phyloP scores from a whole-genome alignment of 345 rosid genomes.

The Garcia nutans region DNA sequence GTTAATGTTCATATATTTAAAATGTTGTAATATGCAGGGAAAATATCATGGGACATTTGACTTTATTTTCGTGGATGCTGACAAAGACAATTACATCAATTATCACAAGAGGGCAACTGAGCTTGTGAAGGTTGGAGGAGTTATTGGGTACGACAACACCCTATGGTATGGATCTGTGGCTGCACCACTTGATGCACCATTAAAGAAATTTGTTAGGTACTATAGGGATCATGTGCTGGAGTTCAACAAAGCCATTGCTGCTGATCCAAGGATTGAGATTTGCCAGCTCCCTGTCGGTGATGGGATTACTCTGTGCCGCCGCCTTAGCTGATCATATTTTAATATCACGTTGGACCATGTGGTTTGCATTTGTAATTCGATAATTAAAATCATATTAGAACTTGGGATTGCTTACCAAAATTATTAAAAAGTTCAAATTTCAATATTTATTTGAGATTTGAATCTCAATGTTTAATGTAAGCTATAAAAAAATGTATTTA shows the following conservation, averaged over 20 bases:
- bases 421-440: too few species aligned
- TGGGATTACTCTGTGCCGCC: conserved; percentile 95
- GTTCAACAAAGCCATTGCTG: conserved; percentile 94
- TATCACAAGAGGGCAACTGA: conserved; percentile 85
- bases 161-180: conserved; percentile 93
- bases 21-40: conserved; percentile 38
- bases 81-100: conserved; percentile 92
- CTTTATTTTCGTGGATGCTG: conserved; percentile 96
- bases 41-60: conserved; percentile 72
- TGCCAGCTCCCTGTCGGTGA: conserved; percentile 95
- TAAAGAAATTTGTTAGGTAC: conserved; percentile 71
- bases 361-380: too few species aligned
- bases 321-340: conserved; percentile 42
- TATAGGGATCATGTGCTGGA: conserved; percentile 83
- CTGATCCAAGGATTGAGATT: conserved; percentile 93
- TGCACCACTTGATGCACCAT: conserved; percentile 77
- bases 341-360: background rate
- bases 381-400: too few species aligned
- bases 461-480: too few species aligned
- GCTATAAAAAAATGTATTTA: too few species aligned
- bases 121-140: conserved; percentile 79
- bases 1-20: too few species aligned
- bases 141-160: conserved; percentile 97
- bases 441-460: too few species aligned
- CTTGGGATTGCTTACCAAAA: too few species aligned